Conservation (phyloP, 139 green algal genomes). For the Tetradesmus obliquus region DNA sequence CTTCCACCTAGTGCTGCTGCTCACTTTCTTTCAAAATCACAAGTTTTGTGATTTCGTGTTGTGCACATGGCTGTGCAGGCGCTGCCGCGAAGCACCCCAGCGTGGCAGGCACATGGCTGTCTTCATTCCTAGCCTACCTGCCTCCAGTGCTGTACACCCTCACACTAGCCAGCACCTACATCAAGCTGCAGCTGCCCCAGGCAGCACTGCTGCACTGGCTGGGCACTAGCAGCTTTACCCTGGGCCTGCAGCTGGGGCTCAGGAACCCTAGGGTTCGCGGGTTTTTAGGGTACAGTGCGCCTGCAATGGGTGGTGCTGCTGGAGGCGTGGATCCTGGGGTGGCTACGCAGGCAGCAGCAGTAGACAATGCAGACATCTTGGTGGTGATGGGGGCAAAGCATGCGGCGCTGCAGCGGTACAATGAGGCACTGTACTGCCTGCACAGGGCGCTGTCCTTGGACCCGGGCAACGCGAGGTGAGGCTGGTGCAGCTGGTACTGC, state of each 20-base stretch:
- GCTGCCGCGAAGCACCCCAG: conserved; percentile 38
- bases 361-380: conserved; percentile 54
- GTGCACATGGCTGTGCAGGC: neutral
- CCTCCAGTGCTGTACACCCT: conserved; percentile 60
- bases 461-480: conserved; percentile 38
- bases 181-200: conserved; percentile 78
- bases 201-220: conserved; percentile 83
- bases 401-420: conserved; percentile 45
- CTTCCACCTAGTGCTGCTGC: neutral
- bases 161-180: conserved; percentile 51
- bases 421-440: conserved; percentile 62
- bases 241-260: conserved; percentile 57
- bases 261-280: neutral
- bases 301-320: neutral
- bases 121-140: conserved; percentile 46
- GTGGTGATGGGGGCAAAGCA: conserved; percentile 66
- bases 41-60: neutral
- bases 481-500: neutral
- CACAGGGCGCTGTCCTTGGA: conserved; percentile 55
- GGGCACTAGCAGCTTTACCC: conserved; percentile 61
- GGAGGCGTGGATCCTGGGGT: conserved; percentile 24
- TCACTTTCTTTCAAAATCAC: conserved; percentile 45
- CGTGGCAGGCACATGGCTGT: conserved; percentile 36
- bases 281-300: conserved; percentile 4
- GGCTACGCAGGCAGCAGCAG: conserved; percentile 26